These are phyloP conservation scores for Blastocystis sp. DNA, from an alignment of 352 stramenopile genomes.

Conservation along the genomic window DNA sequence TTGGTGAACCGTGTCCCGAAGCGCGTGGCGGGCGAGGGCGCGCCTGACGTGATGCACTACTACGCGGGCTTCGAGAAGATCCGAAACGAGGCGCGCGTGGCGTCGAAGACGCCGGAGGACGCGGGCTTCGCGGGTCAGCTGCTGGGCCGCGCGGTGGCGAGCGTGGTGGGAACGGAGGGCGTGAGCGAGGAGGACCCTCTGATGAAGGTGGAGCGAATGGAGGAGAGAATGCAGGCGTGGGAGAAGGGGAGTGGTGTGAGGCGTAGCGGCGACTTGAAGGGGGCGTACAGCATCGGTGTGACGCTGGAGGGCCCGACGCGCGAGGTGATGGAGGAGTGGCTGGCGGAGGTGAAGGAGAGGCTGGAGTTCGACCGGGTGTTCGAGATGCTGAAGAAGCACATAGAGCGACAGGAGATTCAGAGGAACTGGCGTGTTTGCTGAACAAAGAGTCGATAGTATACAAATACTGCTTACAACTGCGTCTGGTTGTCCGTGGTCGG, in stretches of 20 bases:
- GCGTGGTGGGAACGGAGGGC: conserved; percentile 29
- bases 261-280: conserved; percentile 33
- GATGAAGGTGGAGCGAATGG: conserved; percentile 33
- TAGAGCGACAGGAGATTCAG: background rate
- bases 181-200: conserved; percentile 28
- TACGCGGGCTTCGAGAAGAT: conserved; percentile 20
- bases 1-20: conserved; percentile 26
- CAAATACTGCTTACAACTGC: conserved; percentile 7
- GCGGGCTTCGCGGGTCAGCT: conserved; percentile 44
- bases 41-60: background rate
- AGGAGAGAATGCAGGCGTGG: background rate
- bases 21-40: background rate
- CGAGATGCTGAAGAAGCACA: conserved; percentile 2
- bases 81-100: conserved; percentile 17
- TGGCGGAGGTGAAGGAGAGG: conserved; percentile 2
- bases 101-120: conserved; percentile 22
- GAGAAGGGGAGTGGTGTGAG: background rate
- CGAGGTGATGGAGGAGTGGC: background rate
- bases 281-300: background rate
- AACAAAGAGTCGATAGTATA: conserved; percentile 23
- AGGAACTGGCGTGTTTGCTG: background rate
- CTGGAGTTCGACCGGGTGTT: conserved; percentile 37
- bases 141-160: conserved; percentile 7
- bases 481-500: background rate
- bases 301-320: background rate